phyloP scores from a whole-genome alignment of 805 yeast genomes.

The Cyberlindnera maritima region DNA sequence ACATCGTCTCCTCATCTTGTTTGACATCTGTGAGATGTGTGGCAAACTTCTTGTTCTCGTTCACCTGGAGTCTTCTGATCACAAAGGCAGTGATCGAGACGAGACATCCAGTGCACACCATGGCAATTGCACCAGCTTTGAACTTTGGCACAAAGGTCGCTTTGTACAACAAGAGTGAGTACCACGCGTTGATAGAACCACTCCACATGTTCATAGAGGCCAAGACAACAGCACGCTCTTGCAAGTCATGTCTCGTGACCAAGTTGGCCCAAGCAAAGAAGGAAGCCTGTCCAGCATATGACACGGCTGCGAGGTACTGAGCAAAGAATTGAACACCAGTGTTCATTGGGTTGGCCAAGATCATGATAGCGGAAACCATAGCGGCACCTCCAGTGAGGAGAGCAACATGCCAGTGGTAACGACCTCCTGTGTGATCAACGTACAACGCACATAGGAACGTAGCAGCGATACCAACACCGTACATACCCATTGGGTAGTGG shows the following conservation, averaged over 20 bases:
- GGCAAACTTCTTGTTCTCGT: conserved; percentile 28
- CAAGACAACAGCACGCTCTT: conserved; percentile 61
- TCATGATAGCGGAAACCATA: conserved; percentile 45
- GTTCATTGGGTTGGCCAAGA: conserved; percentile 40
- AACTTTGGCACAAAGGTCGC: conserved; percentile 52
- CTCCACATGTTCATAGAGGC: conserved; percentile 68
- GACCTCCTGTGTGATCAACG: conserved; percentile 39
- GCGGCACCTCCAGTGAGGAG: conserved; percentile 40
- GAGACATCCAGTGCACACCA: conserved; percentile 43
- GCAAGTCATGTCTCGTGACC: conserved; percentile 54
- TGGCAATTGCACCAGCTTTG: conserved; percentile 53
- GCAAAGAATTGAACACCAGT: conserved; percentile 45
- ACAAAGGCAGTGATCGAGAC: conserved; percentile 38
- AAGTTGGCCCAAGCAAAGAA: conserved; percentile 65
- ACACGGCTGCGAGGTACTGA: conserved; percentile 51
- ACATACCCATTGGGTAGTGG: conserved; percentile 54
- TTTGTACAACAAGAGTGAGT: conserved; percentile 52
- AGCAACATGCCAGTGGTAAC: conserved; percentile 52
- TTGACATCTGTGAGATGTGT: neutral
- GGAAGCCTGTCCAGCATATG: conserved; percentile 59
- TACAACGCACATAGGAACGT: conserved; percentile 43
- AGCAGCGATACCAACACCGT: conserved; percentile 47
- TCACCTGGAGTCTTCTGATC: conserved; percentile 43
- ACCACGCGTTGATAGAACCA: conserved; percentile 64
- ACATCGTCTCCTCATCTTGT: neutral